phyloP scores from a whole-genome alignment of 345 rosid species.

The Aegle marmelos region DNA sequence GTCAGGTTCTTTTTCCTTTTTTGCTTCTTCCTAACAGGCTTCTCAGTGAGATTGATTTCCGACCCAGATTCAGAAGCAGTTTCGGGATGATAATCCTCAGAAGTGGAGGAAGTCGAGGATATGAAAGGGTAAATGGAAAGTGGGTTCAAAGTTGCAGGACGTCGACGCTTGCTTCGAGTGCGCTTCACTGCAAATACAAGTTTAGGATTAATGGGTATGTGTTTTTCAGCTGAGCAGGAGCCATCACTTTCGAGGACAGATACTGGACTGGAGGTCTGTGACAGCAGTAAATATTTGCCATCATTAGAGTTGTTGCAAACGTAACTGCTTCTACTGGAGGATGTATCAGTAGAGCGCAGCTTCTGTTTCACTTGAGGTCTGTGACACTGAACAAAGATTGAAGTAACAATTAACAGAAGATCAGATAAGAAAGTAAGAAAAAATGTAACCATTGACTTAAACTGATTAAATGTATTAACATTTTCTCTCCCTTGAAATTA shows the following conservation, averaged over 20 bases:
- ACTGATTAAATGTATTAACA: background rate
- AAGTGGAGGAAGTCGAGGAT: slow-evolving; percentile 7
- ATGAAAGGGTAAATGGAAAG: slow-evolving; percentile 20
- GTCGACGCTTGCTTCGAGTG: slow-evolving; percentile 70
- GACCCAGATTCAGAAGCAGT: slow-evolving; percentile 36
- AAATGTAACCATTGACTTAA: background rate
- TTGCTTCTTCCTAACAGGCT: slow-evolving; percentile 35
- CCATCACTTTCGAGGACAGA: slow-evolving; percentile 75
- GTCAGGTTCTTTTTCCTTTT: slow-evolving; percentile 37
- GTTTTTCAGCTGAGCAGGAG: slow-evolving; percentile 52
- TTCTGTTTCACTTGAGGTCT: slow-evolving; percentile 34
- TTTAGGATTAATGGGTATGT: slow-evolving; percentile 22
- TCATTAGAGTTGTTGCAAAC: slow-evolving; percentile 26
- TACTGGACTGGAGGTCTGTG: slow-evolving; percentile 62
- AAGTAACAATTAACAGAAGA: slow-evolving; percentile 3
- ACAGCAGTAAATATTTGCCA: slow-evolving; percentile 39
- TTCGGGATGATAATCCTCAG: slow-evolving; percentile 15
- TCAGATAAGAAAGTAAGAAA: slow-evolving; percentile 5
- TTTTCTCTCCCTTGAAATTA: background rate
- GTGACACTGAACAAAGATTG: slow-evolving; percentile 25
- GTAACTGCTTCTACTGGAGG: slow-evolving; percentile 32
- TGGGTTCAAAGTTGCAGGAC: slow-evolving; percentile 28
- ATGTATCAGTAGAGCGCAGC: slow-evolving; percentile 32
- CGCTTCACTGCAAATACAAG: slow-evolving; percentile 50
- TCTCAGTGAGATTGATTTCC: slow-evolving; percentile 31